phyloP scores from a whole-genome alignment of 257 asterid species.

The Prunella vulgaris region DNA sequence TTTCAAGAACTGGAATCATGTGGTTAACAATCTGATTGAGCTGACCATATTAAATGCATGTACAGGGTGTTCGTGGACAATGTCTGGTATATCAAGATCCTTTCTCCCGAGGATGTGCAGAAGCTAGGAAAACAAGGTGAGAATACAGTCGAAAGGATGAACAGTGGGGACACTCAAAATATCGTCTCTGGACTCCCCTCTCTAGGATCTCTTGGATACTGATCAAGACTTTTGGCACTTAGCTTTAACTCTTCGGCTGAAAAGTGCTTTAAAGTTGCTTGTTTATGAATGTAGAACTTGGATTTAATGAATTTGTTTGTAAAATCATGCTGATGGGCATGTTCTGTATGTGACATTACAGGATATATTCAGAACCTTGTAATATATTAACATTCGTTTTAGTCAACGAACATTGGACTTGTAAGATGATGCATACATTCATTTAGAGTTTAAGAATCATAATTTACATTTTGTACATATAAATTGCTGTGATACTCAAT shows the following conservation, averaged over 20 bases:
- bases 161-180: conserved; percentile 49
- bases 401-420: neutral
- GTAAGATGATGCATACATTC: neutral
- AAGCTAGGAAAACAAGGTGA: conserved; percentile 72
- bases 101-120: conserved; percentile 80
- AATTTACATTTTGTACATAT: neutral
- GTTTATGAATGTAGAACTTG: neutral
- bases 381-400: neutral
- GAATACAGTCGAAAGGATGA: conserved; percentile 41
- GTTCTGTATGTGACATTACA: neutral
- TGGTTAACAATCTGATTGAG: too few relatives aligned
- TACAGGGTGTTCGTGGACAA: conserved; percentile 83
- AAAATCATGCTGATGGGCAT: neutral
- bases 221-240: conserved; percentile 17
- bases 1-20: neutral
- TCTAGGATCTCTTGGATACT: conserved; percentile 65
- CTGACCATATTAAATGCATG: conserved; percentile 8
- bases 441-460: neutral
- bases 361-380: neutral
- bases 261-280: neutral
- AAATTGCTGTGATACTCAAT: too few relatives aligned
- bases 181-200: conserved; percentile 55
- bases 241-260: neutral
- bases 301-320: neutral
- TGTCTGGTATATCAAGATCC: conserved; percentile 96